Percentiles rank a stretch among this genome's conserved stretches.
Evolutionary conservation across 2,329 filamentous ascomycete genomes (phyloP).

Genomic region (Penicillium sp.): DNA sequence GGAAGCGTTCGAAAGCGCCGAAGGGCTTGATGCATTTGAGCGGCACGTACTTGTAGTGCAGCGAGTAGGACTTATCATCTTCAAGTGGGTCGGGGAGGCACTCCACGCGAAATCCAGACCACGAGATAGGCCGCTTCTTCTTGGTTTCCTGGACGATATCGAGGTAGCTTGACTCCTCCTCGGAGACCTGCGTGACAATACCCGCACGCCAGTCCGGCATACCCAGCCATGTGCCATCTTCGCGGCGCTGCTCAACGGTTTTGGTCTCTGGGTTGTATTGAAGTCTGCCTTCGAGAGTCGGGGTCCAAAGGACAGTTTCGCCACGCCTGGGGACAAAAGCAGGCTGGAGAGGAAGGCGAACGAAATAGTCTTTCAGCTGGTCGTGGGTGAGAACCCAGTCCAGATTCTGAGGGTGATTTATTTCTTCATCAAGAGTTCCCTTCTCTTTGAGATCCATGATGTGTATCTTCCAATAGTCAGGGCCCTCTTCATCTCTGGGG

Average conservation of each 20-base stretch:
- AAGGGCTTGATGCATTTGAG: slow-evolving; percentile 63
- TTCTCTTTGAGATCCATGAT: slow-evolving; percentile 56
- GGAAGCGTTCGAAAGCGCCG: slow-evolving; percentile 58
- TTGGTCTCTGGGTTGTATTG: slow-evolving; percentile 41
- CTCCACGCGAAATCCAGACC: slow-evolving; percentile 64
- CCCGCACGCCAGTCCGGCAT: slow-evolving; percentile 63
- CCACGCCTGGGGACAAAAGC: slow-evolving; percentile 61
- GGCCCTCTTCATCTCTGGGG: slow-evolving; percentile 24
- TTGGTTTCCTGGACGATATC: slow-evolving; percentile 53
- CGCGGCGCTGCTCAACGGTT: slow-evolving; percentile 44
- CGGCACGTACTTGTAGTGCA: slow-evolving; percentile 62
- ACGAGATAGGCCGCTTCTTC: slow-evolving; percentile 53
- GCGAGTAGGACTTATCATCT: slow-evolving; percentile 58
- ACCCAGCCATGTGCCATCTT: slow-evolving; percentile 42
- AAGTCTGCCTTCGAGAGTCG: slow-evolving; percentile 45
- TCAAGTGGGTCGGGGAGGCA: slow-evolving; percentile 60
- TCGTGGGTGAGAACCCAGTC: slow-evolving; percentile 63
- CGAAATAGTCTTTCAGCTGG: slow-evolving; percentile 50
- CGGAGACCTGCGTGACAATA: slow-evolving; percentile 59
- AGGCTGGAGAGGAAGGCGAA: slow-evolving; percentile 51
- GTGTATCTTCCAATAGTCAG: slow-evolving; percentile 32
- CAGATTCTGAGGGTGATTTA: slow-evolving; percentile 59
- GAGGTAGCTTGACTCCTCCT: slow-evolving; percentile 50
- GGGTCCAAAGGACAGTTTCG: slow-evolving; percentile 62
- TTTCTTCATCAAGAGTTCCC: slow-evolving; percentile 50